Base-by-base conservation (phyloP, 345 rosid genomes). In the Draba incana region DNA sequence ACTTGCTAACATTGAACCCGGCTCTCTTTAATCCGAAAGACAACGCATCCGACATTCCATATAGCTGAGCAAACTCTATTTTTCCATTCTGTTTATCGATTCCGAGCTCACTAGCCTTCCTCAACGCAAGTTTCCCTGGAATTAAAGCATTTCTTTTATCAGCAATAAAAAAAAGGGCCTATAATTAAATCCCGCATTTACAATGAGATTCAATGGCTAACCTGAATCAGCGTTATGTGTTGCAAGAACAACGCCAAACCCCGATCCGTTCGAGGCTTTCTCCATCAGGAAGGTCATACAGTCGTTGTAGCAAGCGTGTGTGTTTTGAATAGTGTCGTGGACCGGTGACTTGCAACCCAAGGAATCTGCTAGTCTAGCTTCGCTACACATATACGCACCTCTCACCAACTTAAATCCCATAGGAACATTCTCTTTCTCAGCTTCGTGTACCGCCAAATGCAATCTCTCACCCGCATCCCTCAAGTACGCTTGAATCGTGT, bases 211-310 rank as follows among this genome's bases (percentile, higher is more conserved):
- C 13, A 41, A 23, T 41, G 39, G 39, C 68, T 38, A 69, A 86
- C 92, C 95, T 11, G 98, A 93, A 54, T 88, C 92, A 4, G 87
- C 77, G 52, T 93, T 93, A 24, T 93, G 99, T n/a, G 96, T 90
- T 8, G 99, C 99, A 5, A 93, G 84, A 65, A 93, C 79, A n/a
- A 85, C 84, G 0, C 81, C 92, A 3, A 70, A 58, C 3, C 85
- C 88, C 0, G 82, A 75, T n/a, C 91, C 82, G 4, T 71, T 65
- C 0, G 85, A 80, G 10, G 88, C 77, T 67, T 70, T 84, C 9
- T 87, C 92, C 1, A 93, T 89, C 81, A 93, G 56, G 67, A 81
- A 84, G 3, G 88, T 77, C 47, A 94, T 90, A 41, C 96, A 93
- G 1, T 84, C 76, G 31, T 93, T 88, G 83, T 79, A 93, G 54